A percentile compares a stretch with the other conserved stretches of the same genome.
These are phyloP conservation scores for Russula dissimulans DNA, from an alignment of 768 basidiomycete species.

Conservation along the genomic window DNA sequence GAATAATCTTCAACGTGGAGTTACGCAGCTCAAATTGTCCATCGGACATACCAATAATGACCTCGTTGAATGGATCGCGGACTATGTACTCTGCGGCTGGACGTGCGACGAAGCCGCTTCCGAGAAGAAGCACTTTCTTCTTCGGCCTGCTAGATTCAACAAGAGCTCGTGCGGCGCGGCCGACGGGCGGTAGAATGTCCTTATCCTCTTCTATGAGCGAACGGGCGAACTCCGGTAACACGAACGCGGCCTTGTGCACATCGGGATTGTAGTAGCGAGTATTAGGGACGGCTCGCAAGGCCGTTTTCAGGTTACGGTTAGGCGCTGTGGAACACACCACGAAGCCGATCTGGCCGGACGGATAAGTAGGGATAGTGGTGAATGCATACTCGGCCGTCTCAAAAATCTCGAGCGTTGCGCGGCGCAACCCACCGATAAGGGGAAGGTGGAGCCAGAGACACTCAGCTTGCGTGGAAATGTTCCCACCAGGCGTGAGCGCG, in stretches of 20 bases:
- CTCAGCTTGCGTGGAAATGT: slow-evolving; percentile 94
- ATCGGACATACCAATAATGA: slow-evolving; percentile 65
- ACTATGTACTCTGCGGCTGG: slow-evolving; percentile 95
- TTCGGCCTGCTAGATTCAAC: slow-evolving; percentile 38
- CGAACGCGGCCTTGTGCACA: slow-evolving; percentile 76
- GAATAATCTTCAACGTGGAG: neutral
- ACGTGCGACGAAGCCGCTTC: slow-evolving; percentile 90
- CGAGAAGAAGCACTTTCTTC: slow-evolving; percentile 79
- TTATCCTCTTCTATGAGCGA: slow-evolving; percentile 63
- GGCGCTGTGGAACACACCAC: slow-evolving; percentile 76
- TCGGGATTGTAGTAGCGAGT: slow-evolving; percentile 81
- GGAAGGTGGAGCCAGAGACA: slow-evolving; percentile 90
- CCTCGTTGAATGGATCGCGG: slow-evolving; percentile 66
- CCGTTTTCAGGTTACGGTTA: slow-evolving; percentile 58
- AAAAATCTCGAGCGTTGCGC: slow-evolving; percentile 67
- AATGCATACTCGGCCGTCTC: slow-evolving; percentile 81
- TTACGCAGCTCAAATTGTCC: neutral
- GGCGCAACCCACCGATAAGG: slow-evolving; percentile 69
- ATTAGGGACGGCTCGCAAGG: slow-evolving; percentile 58
- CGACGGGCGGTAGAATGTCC: slow-evolving; percentile 68
- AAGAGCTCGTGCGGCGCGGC: slow-evolving; percentile 44
- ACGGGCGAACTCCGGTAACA: slow-evolving; percentile 88
- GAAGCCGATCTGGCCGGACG: slow-evolving; percentile 96
- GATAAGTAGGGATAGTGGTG: slow-evolving; percentile 97
- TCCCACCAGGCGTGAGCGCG: slow-evolving; percentile 80